phyloP scores from a whole-genome alignment of 257 asterid genomes.

The Solanum ossicruentum region DNA sequence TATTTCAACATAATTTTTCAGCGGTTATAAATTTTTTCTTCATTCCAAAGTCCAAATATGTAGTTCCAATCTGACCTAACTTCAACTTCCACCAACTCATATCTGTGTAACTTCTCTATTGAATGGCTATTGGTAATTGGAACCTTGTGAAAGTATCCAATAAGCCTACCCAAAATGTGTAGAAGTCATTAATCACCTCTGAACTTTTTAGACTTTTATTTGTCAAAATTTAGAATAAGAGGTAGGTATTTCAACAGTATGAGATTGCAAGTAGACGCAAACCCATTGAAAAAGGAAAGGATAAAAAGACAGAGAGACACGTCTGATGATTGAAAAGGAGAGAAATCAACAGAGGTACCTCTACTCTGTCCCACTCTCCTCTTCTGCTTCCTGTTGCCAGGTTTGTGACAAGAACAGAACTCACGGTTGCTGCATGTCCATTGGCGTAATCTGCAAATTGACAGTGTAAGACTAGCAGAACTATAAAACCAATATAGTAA shows the following conservation, averaged over 20 bases:
- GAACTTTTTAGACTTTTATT: neutral
- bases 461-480: constrained; percentile 5
- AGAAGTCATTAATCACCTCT: neutral
- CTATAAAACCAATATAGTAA: neutral
- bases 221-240: neutral
- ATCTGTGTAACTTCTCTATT: neutral
- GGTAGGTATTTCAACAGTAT: neutral
- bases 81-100: neutral
- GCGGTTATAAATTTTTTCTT: neutral
- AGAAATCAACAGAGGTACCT: constrained; percentile 34
- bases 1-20: neutral
- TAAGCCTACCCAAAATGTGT: neutral
- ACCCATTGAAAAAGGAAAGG: neutral
- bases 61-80: neutral
- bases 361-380: constrained; percentile 91
- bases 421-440: constrained; percentile 61
- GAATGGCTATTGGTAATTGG: neutral
- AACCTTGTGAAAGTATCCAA: neutral
- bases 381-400: constrained; percentile 52
- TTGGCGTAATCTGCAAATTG: constrained; percentile 56
- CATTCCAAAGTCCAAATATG: neutral
- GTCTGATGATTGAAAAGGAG: neutral
- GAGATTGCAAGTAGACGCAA: neutral
- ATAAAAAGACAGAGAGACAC: neutral
- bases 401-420: constrained; percentile 83